Evolutionary conservation across 805 yeast genomes (phyloP).

Genomic region (Torulaspora maleeae): DNA sequence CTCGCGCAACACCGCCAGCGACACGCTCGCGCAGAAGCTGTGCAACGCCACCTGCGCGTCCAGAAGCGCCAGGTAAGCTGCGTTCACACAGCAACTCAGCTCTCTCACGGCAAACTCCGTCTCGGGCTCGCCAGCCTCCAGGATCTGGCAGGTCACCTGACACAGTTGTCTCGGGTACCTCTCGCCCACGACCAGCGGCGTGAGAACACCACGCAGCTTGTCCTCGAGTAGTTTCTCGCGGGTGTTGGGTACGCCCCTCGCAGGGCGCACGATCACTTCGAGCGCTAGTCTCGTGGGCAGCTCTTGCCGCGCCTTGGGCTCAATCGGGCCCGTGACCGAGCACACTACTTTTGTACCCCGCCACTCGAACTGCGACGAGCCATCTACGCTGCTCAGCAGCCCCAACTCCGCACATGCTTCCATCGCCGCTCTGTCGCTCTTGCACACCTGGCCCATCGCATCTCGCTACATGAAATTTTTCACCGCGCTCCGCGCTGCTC

Average conservation of each 20-base stretch:
- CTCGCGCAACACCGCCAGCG: slow-evolving; percentile 39
- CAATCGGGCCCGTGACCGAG: slow-evolving; percentile 89
- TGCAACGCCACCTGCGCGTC: slow-evolving; percentile 74
- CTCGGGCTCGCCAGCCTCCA: slow-evolving; percentile 42
- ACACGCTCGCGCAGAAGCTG: slow-evolving; percentile 55
- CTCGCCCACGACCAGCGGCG: slow-evolving; percentile 54
- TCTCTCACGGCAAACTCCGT: slow-evolving; percentile 42
- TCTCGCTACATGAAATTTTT: slow-evolving; percentile 4
- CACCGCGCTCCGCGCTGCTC: background rate
- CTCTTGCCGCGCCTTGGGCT: slow-evolving; percentile 77
- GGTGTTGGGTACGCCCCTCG: slow-evolving; percentile 65
- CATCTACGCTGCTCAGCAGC: slow-evolving; percentile 63
- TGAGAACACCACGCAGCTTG: slow-evolving; percentile 56
- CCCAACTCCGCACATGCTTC: slow-evolving; percentile 18
- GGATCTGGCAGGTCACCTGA: slow-evolving; percentile 62
- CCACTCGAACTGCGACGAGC: slow-evolving; percentile 60
- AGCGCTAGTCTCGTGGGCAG: slow-evolving; percentile 71
- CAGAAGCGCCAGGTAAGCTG: slow-evolving; percentile 65
- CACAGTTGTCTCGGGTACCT: slow-evolving; percentile 75
- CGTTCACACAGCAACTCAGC: slow-evolving; percentile 66
- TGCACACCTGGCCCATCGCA: background rate
- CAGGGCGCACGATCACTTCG: slow-evolving; percentile 76
- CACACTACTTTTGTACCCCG: slow-evolving; percentile 57
- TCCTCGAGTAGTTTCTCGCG: slow-evolving; percentile 76
- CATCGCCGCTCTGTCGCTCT: slow-evolving; percentile 5